phyloP scores from a whole-genome alignment of 495 filamentous ascomycete genomes.

The Aspergillus mulundensis region DNA sequence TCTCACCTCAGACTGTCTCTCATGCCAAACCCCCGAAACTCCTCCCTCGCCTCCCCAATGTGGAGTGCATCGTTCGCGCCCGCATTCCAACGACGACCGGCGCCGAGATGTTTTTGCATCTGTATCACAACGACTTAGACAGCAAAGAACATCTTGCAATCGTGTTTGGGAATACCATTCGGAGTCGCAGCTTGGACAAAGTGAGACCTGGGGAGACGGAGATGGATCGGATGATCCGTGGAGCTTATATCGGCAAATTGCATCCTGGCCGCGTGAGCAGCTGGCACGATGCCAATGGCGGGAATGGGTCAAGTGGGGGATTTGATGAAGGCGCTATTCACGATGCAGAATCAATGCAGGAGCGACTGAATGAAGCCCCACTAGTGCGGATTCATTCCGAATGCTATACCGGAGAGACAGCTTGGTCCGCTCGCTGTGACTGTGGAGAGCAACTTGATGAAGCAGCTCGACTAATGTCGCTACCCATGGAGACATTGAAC shows the following conservation, averaged over 20 bases:
- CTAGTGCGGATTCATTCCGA: slow-evolving; percentile 95
- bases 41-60: slow-evolving; percentile 63
- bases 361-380: slow-evolving; percentile 44
- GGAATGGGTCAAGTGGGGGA: background rate
- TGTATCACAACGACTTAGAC: slow-evolving; percentile 89
- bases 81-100: slow-evolving; percentile 84
- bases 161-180: slow-evolving; percentile 83
- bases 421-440: slow-evolving; percentile 95
- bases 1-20: slow-evolving; percentile 20
- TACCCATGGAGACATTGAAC: slow-evolving; percentile 48
- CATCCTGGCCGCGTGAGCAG: slow-evolving; percentile 80
- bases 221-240: slow-evolving; percentile 91
- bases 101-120: slow-evolving; percentile 93
- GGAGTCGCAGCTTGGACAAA: slow-evolving; percentile 74
- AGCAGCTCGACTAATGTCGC: slow-evolving; percentile 87
- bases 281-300: slow-evolving; percentile 43
- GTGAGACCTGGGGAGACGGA: slow-evolving; percentile 86
- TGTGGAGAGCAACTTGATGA: slow-evolving; percentile 98
- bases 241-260: slow-evolving; percentile 83
- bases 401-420: slow-evolving; percentile 98
- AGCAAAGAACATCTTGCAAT: slow-evolving; percentile 98
- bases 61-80: slow-evolving; percentile 78
- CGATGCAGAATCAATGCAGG: slow-evolving; percentile 1
- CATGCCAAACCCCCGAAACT: slow-evolving; percentile 59
- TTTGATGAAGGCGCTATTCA: slow-evolving; percentile 7